Evolutionary conservation across 2,329 filamentous ascomycete genomes (phyloP).

Genomic region (Cladophialophora carrionii): DNA sequence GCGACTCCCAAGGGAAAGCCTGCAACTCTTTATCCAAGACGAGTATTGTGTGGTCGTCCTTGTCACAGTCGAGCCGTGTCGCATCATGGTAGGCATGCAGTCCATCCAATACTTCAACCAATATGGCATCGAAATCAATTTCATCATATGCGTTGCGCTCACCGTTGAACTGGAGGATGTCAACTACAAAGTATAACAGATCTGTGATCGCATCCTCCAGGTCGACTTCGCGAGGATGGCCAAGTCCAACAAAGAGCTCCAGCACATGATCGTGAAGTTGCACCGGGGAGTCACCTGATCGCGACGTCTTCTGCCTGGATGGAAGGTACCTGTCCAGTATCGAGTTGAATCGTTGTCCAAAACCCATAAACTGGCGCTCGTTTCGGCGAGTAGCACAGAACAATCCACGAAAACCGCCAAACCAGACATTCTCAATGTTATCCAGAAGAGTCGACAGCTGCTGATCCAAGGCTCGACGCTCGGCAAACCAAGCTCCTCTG

Average conservation of each 20-base stretch:
- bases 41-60: conserved; percentile 72
- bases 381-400: conserved; percentile 74
- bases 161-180: conserved; percentile 94
- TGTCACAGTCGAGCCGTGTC: conserved; percentile 40
- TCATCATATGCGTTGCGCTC: conserved; percentile 97
- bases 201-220: conserved; percentile 90
- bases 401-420: conserved; percentile 93
- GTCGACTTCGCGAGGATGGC: conserved; percentile 71
- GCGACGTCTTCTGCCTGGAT: conserved; percentile 66
- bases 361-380: conserved; percentile 68
- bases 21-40: conserved; percentile 91
- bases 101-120: conserved; percentile 83
- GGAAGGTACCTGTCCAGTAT: conserved; percentile 84
- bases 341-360: conserved; percentile 75
- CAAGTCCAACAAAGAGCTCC: conserved; percentile 85
- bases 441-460: conserved; percentile 76
- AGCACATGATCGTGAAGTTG: conserved; percentile 70
- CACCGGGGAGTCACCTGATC: conserved; percentile 56
- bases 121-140: conserved; percentile 91
- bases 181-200: conserved; percentile 91
- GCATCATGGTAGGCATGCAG: conserved; percentile 73
- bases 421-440: conserved; percentile 90
- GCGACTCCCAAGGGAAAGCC: conserved; percentile 91
- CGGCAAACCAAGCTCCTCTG: conserved; percentile 85
- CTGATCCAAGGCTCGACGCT: conserved; percentile 76